Conservation (phyloP, 805 yeast genomes). For the Saccharomyces kudriavzevii region DNA sequence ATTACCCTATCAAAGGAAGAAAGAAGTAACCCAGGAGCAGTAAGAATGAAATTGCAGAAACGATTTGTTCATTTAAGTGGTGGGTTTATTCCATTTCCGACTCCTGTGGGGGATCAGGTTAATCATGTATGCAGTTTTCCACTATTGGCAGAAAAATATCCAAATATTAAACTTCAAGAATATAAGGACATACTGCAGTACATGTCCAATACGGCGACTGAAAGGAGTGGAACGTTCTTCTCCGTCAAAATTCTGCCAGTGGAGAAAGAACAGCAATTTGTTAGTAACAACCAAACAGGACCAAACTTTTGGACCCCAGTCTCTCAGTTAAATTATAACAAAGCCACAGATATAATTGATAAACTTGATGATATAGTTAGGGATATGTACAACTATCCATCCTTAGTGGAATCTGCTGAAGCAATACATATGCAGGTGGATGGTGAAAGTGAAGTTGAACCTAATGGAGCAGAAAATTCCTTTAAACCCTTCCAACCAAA, state of each 20-base stretch:
- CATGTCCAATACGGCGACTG: slow-evolving; percentile 4
- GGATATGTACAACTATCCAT: slow-evolving; percentile 22
- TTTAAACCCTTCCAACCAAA: not conserved
- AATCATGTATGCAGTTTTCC: slow-evolving; percentile 26
- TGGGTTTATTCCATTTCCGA: slow-evolving; percentile 26
- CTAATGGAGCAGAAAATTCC: not conserved
- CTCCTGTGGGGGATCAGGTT: slow-evolving; percentile 15
- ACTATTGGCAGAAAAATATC: slow-evolving; percentile 19
- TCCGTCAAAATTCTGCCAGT: slow-evolving; percentile 10
- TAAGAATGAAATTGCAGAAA: slow-evolving; percentile 49
- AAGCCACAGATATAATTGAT: slow-evolving; percentile 13
- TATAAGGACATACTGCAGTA: slow-evolving; percentile 13
- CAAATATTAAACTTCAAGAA: slow-evolving; percentile 16
- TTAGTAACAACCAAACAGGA: not conserved
- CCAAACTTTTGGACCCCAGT: slow-evolving; percentile 22
- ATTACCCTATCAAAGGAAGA: slow-evolving; percentile 49
- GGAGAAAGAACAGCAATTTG: not conserved
- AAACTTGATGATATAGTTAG: slow-evolving; percentile 10
- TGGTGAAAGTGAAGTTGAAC: not conserved
- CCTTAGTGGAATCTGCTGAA: not conserved
- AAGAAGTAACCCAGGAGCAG: slow-evolving; percentile 44
- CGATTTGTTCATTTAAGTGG: slow-evolving; percentile 43
- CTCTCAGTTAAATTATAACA: slow-evolving; percentile 10
- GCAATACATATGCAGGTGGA: not conserved
- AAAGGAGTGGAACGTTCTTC: slow-evolving; percentile 14